phyloP scores from a whole-genome alignment of 2,329 filamentous ascomycete genomes.

The Cordyceps cicadae region DNA sequence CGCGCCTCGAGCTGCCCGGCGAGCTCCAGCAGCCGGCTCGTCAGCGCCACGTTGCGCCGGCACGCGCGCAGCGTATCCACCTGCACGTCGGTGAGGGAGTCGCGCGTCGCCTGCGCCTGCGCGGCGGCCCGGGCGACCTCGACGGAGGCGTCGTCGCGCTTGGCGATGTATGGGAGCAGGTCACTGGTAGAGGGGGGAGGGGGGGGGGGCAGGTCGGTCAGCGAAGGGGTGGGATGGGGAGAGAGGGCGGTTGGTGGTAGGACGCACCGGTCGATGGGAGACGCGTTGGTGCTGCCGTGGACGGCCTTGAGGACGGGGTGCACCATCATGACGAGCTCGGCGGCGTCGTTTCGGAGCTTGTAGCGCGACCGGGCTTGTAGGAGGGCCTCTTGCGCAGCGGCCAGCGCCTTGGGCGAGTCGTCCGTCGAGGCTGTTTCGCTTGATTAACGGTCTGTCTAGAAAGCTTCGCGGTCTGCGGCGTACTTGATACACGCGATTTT shows the following conservation, averaged over 20 bases:
- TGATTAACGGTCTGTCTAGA: neutral
- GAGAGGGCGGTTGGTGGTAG: neutral
- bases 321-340: constrained; percentile 60
- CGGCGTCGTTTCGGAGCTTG: constrained; percentile 59
- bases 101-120: constrained; percentile 40
- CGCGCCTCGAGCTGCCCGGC: constrained; percentile 47
- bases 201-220: no score
- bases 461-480: neutral
- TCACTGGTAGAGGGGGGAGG: constrained; percentile 36
- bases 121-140: constrained; percentile 52
- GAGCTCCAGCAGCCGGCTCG: constrained; percentile 54
- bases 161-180: constrained; percentile 56
- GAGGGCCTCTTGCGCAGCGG: constrained; percentile 55
- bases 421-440: constrained; percentile 16
- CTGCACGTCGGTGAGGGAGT: constrained; percentile 48
- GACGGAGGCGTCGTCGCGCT: constrained; percentile 60
- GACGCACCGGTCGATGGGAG: constrained; percentile 59
- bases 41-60: constrained; percentile 54
- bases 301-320: constrained; percentile 73
- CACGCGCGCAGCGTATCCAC: constrained; percentile 48
- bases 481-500: constrained; percentile 29
- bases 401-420: constrained; percentile 42
- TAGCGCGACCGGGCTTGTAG: constrained; percentile 64
- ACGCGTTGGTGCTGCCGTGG: constrained; percentile 56
- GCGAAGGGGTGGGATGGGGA: neutral